A percentile compares a stretch with the other conserved stretches of the same genome.
Evolutionary conservation across 768 basidiomycete species (phyloP).

Genomic region (Russula sp.): DNA sequence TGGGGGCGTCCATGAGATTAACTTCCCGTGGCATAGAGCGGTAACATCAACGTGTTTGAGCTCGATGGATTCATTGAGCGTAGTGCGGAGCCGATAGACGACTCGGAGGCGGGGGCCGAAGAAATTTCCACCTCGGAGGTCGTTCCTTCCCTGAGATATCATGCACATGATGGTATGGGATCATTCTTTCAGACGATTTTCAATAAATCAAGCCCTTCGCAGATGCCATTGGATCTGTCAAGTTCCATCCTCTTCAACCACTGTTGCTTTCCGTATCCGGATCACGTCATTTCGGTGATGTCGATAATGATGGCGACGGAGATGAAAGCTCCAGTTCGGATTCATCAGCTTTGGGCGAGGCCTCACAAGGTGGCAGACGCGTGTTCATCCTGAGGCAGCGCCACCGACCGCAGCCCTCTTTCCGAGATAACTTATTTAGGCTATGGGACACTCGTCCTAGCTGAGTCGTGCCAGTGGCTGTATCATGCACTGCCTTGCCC

Average conservation of each 20-base stretch:
- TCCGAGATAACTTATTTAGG: constrained; percentile 14
- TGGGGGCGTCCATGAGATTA: neutral
- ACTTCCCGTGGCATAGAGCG: constrained; percentile 39
- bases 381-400: neutral
- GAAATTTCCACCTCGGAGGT: neutral
- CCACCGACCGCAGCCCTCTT: constrained; percentile 3
- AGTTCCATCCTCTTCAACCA: constrained; percentile 63
- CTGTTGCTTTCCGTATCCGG: constrained; percentile 63
- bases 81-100: constrained; percentile 1
- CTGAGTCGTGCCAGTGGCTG: too few relatives aligned
- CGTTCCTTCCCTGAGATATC: constrained; percentile 35
- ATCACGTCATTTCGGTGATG: constrained; percentile 58
- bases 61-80: constrained; percentile 27
- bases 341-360: neutral
- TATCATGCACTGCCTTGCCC: neutral
- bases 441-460: constrained; percentile 3
- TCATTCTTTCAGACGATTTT: neutral
- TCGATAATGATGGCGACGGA: neutral
- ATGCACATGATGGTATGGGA: constrained; percentile 52
- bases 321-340: constrained; percentile 1
- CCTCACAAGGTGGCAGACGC: constrained; percentile 1
- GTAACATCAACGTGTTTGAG: constrained; percentile 55
- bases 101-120: constrained; percentile 4
- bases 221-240: constrained; percentile 72
- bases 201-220: neutral